Base-by-base conservation (phyloP, 2,329 filamentous ascomycete species). In the Geosmithia flava region DNA sequence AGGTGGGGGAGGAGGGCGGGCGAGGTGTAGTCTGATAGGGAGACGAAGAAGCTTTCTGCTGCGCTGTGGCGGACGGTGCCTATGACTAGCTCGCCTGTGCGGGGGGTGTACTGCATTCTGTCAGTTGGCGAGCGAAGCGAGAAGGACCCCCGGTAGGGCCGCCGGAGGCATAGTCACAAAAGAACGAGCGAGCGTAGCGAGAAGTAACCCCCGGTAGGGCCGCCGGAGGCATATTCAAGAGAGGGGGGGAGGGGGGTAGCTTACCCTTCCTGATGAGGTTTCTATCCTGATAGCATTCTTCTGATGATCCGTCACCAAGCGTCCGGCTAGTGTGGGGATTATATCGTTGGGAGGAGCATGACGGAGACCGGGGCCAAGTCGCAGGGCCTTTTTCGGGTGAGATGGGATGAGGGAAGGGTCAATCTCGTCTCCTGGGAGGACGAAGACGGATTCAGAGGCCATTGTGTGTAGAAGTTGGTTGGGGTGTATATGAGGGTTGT, bases 221-320 rank as follows among this genome's bases (percentile, higher is more conserved):
- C n/a, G n/a, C n/a, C n/a, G n/a, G n/a, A n/a, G 2, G 3, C 23
- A 20, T 44, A 37, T 27, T 8, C 27, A 16, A n/a, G 20, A 30
- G 17, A 43, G 16, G 10, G 15, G 15, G 20, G 39, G 4, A 20
- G 23, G 41, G 29, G 40, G 39, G 15, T 15, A 16, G 43, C 76
- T 43, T 71, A 87, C 85, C 52, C 85, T 74, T 48, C 85, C 84
- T 42, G 74, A 75, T 53, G 81, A 78, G 53, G 74, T 80, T 59
- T 93, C 87, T 50, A 93, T 72, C 74, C 85, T 89, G 51, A 90
- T 74, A 4, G 84, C 80, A 63, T 87, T 87, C 70, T 90, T 93
- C 64, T 74, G 74, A 56, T 66, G 69, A 63, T 91, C 83, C 51
- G 76, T 77, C 51, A 80, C 73, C 49, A 90, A 72, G 58, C 80